Evolutionary conservation across 2,329 filamentous ascomycete genomes (phyloP).

Genomic region (Monilinia vaccinii-corymbosi): DNA sequence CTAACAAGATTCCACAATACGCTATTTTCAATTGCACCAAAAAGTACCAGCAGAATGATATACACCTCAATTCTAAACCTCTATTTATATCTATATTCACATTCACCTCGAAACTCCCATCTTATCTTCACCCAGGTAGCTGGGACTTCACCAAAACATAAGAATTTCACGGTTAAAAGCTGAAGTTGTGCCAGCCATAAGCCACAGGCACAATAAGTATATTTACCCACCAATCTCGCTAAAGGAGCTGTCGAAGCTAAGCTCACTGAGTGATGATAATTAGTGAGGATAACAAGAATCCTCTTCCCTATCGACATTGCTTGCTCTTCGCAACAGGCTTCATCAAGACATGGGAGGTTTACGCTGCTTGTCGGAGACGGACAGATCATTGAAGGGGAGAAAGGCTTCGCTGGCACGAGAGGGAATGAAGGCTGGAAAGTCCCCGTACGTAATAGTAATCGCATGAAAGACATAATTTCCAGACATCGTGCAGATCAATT

Average conservation of each 20-base stretch:
- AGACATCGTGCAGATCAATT: background rate
- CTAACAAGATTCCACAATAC: background rate
- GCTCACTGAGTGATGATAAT: too few relatives aligned
- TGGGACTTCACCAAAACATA: background rate
- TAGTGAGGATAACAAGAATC: too few relatives aligned
- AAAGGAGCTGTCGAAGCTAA: too few relatives aligned
- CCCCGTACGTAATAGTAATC: background rate
- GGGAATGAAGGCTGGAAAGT: background rate
- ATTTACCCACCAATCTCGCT: too few relatives aligned
- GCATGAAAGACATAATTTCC: background rate
- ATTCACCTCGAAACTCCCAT: background rate
- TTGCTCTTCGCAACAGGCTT: background rate
- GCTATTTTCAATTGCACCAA: background rate
- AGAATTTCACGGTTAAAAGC: background rate
- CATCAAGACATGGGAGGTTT: background rate
- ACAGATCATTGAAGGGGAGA: background rate
- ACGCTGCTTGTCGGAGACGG: background rate
- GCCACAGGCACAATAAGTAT: background rate
- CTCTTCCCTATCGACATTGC: background rate
- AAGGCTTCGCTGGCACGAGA: background rate
- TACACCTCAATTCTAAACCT: background rate
- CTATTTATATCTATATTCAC: background rate
- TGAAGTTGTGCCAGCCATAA: background rate
- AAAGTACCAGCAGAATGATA: too few relatives aligned
- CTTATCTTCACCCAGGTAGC: background rate